Base-by-base conservation (phyloP, 768 basidiomycete genomes). In the Auricularia sp. region DNA sequence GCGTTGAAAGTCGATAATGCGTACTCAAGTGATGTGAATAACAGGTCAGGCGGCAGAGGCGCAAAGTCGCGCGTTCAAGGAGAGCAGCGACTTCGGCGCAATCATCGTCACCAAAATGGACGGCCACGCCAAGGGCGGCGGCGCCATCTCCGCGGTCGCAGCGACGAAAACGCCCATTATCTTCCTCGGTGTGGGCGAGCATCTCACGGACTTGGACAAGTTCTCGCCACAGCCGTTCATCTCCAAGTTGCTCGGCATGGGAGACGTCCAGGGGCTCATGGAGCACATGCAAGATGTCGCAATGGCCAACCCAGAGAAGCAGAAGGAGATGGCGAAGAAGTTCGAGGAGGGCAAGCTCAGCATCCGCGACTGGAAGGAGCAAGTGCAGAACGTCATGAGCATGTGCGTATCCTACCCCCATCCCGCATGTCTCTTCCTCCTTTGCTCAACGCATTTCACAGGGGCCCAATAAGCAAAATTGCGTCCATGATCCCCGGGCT, bases 61-160 rank as follows among this genome's bases (percentile, higher is more conserved):
- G 4, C 97, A 99, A 72, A 90, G 90, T 74, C 85, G 86, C 51
- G 97, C 97, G 1, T 99, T 99, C 82, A 99, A 99, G 77, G 96
- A 98, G 67, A 93, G 90, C 66, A 92, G 94, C 24, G 86, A 97
- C 73, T 99, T 99, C 73, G 97, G 96, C 65, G 97, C 96, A 2
- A 99, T 99, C 69, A 97, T 99, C 66, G 97, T 99, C 16, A 99
- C 97, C 11, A 99, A 99, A 78, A 93, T 99, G 87, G 97, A 99
- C 70, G 97, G 97, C 3, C 97, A 99, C 71, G 97, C 97, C 1
- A 98, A 97, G 74, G 97, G 97, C 64, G 97, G 97, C 75, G 97
- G 97, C 29, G 97, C 97, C 36, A 98, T 99, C 66, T 99, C 97
- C 56, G 96, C 96, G 96, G 97, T 99, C 58, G 97, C 97, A n/a